Evolutionary conservation across 441 rosid genomes (phyloP), one percentile per base, ranked within the genome.

Genomic region (Flueggea neowawraea): DNA sequence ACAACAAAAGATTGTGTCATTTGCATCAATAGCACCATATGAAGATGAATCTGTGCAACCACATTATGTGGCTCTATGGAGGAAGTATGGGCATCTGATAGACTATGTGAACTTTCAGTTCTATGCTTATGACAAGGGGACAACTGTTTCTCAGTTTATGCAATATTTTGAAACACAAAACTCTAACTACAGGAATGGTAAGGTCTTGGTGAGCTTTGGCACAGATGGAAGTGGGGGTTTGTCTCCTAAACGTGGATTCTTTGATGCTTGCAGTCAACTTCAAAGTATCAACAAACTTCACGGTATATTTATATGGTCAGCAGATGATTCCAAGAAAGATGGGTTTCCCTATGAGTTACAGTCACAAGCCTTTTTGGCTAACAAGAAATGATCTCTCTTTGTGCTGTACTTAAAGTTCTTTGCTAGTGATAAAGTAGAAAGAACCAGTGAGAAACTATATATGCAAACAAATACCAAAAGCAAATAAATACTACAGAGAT

Each of bases 51-150:
- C 71, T 6, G 78, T 80, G 64, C 84, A 80, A 60, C 55, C 76
- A 48, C 56, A 80, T 66, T 78, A 78, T 78, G 16, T 78, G 55
- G 72, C 84, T 53, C 64, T 83, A 47, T 80, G 84, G 88, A 75
- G 60, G 57, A 80, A 78, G 58, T 78, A 80, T 45, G 80, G 77
- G 6, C 73, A 83, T 57, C 83, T 83, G 31, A 78, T 83, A 10
- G 82, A 80, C 75, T 83, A 76, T 11, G 79, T 77, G n/a, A 80
- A 82, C 71, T 82, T 80, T 65, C 84, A 80, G 60, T 82, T 80
- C 69, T 83, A 83, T 51, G 83, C 88, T 52, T 80, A 76, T 66
- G 77, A 61, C 10, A 74, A 72, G 33, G 74, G 80, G 7, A 80
- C 81, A 51, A 73, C 63, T 9, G 54, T 74, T 57, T 41, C 76